Evolutionary conservation across 2,329 filamentous ascomycete genomes (phyloP).

Genomic region (Ascochyta koolunga): DNA sequence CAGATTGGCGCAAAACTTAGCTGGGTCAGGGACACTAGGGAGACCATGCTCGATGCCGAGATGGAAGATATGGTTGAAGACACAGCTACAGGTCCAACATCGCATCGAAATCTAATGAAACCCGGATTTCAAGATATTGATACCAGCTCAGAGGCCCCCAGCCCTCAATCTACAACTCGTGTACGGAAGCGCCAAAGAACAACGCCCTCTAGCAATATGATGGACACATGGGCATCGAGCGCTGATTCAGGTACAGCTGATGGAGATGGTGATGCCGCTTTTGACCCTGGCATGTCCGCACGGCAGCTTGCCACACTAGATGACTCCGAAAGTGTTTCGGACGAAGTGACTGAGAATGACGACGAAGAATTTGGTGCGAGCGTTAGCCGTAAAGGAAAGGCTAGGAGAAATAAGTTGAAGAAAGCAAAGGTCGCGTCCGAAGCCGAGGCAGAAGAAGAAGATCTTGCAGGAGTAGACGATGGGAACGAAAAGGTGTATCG

Average conservation of each 20-base stretch:
- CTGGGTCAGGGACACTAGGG: conserved; percentile 73
- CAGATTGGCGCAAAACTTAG: conserved; percentile 70
- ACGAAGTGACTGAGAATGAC: conserved; percentile 45
- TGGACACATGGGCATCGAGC: conserved; percentile 24
- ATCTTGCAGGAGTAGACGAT: conserved; percentile 76
- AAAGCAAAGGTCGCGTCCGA: conserved; percentile 27
- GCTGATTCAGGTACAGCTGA: conserved; percentile 27
- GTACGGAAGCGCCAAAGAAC: conserved; percentile 50
- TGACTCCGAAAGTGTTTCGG: conserved; percentile 46
- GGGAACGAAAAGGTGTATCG: conserved; percentile 86
- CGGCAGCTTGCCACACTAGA: conserved; percentile 46
- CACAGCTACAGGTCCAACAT: conserved; percentile 45
- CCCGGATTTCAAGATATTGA: conserved; percentile 53
- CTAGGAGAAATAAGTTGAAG: conserved; percentile 34
- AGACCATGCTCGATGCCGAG: conserved; percentile 82
- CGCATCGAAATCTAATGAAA: conserved; percentile 56
- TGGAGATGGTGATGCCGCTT: conserved; percentile 51
- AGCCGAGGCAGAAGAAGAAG: conserved; percentile 52
- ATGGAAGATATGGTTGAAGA: conserved; percentile 66
- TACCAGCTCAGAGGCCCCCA: conserved; percentile 39
- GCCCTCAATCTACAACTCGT: conserved; percentile 34
- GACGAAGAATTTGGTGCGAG: conserved; percentile 42
- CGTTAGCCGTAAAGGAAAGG: conserved; percentile 46
- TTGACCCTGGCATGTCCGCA: conserved; percentile 50
- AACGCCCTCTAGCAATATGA: conserved; percentile 15